These are phyloP conservation scores for Diaporthe vexans DNA, from an alignment of 2,329 filamentous ascomycete species.

Conservation along the genomic window DNA sequence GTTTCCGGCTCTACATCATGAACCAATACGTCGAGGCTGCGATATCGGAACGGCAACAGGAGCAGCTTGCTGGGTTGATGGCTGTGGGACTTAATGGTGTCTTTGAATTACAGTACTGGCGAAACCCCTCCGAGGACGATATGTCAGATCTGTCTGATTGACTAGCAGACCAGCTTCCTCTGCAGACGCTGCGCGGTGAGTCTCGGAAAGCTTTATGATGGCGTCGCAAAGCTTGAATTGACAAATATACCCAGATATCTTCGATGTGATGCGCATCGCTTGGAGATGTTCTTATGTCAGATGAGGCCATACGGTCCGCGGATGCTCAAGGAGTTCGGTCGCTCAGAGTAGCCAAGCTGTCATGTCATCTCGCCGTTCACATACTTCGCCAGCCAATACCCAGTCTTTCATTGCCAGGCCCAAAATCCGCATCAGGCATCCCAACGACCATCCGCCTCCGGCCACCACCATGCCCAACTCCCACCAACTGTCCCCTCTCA, in stretches of 20 bases:
- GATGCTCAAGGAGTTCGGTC: neutral
- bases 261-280: neutral
- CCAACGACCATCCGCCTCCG: constrained; percentile 39
- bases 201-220: neutral
- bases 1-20: constrained; percentile 52
- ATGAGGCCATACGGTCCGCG: neutral
- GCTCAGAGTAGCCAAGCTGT: neutral
- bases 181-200: neutral
- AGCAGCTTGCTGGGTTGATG: constrained; percentile 46
- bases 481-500: constrained; percentile 11
- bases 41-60: constrained; percentile 48
- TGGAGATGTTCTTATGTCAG: neutral
- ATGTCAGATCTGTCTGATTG: constrained; percentile 39
- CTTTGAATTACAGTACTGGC: constrained; percentile 51
- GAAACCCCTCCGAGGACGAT: constrained; percentile 52
- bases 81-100: constrained; percentile 48
- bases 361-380: neutral
- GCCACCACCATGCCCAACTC: neutral
- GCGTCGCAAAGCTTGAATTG: neutral
- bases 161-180: neutral
- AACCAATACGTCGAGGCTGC: constrained; percentile 50
- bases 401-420: constrained; percentile 40
- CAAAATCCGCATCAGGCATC: constrained; percentile 43
- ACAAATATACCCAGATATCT: neutral
- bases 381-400: constrained; percentile 45